Conservation (phyloP, 345 rosid genomes). For the Melastoma malabathricum region DNA sequence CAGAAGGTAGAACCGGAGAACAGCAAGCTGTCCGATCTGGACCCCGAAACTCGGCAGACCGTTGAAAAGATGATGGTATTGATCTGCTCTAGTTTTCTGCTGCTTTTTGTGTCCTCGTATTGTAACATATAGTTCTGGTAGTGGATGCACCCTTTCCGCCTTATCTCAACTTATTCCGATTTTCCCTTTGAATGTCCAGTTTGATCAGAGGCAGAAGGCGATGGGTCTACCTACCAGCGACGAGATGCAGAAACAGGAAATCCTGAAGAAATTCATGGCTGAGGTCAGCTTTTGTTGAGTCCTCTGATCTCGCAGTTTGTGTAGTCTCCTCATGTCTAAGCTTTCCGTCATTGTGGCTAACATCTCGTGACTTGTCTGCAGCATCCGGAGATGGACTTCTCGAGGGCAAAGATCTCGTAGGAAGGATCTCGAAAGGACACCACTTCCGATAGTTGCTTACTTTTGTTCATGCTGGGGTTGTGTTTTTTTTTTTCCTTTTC, state of each 20-base stretch:
- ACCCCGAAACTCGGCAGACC: conserved; percentile 57
- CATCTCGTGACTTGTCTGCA: conserved; percentile 17
- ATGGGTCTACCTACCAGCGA: conserved; percentile 91
- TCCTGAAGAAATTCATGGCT: conserved; percentile 80
- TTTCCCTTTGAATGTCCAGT: conserved; percentile 25
- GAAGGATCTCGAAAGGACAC: too few relatives aligned
- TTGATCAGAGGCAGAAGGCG: conserved; percentile 82
- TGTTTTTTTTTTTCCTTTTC: too few relatives aligned
- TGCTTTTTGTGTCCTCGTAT: too few relatives aligned
- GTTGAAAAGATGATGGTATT: conserved; percentile 93
- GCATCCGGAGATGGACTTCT: conserved; percentile 99
- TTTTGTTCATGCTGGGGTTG: too few relatives aligned
- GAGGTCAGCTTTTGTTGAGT: conserved; percentile 25
- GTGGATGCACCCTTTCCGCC: too few relatives aligned
- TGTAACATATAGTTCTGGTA: too few relatives aligned
- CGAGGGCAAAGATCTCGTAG: conserved; percentile 60
- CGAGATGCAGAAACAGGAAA: conserved; percentile 73
- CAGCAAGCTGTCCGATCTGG: conserved; percentile 71
- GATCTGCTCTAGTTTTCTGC: background rate
- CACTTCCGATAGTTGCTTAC: too few relatives aligned
- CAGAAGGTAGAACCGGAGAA: conserved; percentile 90
- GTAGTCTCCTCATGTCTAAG: too few relatives aligned
- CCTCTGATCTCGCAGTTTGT: too few relatives aligned
- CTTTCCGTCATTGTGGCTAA: background rate
- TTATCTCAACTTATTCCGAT: background rate